These are phyloP conservation scores for Yamadazyma jaroonii DNA, from an alignment of 1,139 yeast genomes.

Conservation along the genomic window DNA sequence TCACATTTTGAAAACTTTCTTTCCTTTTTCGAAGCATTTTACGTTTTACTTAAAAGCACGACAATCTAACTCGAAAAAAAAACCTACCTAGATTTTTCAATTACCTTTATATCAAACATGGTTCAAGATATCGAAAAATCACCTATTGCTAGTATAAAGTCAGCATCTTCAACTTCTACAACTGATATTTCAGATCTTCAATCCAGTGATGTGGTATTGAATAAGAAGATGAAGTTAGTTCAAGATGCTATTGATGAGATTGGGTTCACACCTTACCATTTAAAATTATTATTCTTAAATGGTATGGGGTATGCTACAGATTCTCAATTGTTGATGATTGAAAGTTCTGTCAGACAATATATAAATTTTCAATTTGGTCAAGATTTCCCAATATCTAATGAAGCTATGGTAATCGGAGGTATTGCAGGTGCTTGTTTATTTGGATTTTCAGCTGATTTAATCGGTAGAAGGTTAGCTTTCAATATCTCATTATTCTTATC, in stretches of 20 bases:
- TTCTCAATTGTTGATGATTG: slow-evolving; percentile 49
- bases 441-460: slow-evolving; percentile 59
- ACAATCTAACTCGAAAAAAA: too few species aligned
- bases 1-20: too few species aligned
- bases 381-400: slow-evolving; percentile 28
- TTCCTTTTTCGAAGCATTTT: too few species aligned
- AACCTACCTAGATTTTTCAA: too few species aligned
- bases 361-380: slow-evolving; percentile 43
- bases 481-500: slow-evolving; percentile 50
- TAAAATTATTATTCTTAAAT: slow-evolving; percentile 39
- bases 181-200: slow-evolving; percentile 25
- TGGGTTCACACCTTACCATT: slow-evolving; percentile 35
- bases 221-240: slow-evolving; percentile 26
- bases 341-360: slow-evolving; percentile 34
- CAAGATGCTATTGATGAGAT: slow-evolving; percentile 36
- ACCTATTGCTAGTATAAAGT: slow-evolving; percentile 10
- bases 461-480: slow-evolving; percentile 57
- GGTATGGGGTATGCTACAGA: slow-evolving; percentile 69
- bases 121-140: slow-evolving; percentile 9
- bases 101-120: too few species aligned
- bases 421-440: slow-evolving; percentile 55
- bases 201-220: slow-evolving; percentile 23
- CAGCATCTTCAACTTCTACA: slow-evolving; percentile 11
- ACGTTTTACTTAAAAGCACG: too few species aligned
- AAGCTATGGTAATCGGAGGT: slow-evolving; percentile 41